Evolutionary conservation across 1,284 basidiomycete species (phyloP).

Genomic region (Pseudomicrostroma phylloplanum): DNA sequence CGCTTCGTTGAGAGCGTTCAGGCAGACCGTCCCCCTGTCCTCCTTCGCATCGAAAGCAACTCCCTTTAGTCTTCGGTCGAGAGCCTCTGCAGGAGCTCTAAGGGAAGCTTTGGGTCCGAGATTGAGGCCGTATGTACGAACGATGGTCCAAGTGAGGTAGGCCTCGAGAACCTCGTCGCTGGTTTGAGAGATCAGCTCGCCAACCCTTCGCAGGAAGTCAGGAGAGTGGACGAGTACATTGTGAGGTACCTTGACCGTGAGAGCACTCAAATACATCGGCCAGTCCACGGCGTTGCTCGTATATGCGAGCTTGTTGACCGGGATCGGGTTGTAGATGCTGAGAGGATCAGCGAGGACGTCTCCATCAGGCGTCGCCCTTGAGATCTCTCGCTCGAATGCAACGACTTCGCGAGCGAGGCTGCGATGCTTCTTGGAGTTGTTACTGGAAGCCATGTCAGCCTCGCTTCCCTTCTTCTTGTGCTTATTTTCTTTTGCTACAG

Average conservation of each 20-base stretch:
- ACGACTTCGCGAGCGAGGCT: constrained; percentile 68
- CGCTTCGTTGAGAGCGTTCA: constrained; percentile 52
- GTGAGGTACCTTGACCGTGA: constrained; percentile 63
- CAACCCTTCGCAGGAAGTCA: constrained; percentile 67
- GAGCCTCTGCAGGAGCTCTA: constrained; percentile 53
- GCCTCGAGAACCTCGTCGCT: constrained; percentile 70
- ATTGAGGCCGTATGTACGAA: constrained; percentile 34
- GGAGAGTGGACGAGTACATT: constrained; percentile 75
- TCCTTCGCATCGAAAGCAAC: constrained; percentile 79
- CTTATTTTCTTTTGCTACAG: constrained; percentile 52
- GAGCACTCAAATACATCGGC: constrained; percentile 72
- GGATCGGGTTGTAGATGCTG: constrained; percentile 77
- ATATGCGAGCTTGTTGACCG: constrained; percentile 60
- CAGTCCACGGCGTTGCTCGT: constrained; percentile 71
- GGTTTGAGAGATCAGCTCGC: constrained; percentile 66
- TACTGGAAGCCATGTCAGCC: constrained; percentile 19
- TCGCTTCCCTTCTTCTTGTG: constrained; percentile 57
- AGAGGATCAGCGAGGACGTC: constrained; percentile 66
- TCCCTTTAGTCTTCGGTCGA: constrained; percentile 68
- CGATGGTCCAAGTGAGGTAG: constrained; percentile 61
- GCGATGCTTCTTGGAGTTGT: constrained; percentile 55
- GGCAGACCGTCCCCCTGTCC: constrained; percentile 66
- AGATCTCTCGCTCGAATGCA: constrained; percentile 72
- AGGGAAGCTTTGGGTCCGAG: constrained; percentile 51
- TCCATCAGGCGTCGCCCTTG: constrained; percentile 62